phyloP scores from a whole-genome alignment of 1,139 yeast genomes.

The Nakaseomyces glabratus region DNA sequence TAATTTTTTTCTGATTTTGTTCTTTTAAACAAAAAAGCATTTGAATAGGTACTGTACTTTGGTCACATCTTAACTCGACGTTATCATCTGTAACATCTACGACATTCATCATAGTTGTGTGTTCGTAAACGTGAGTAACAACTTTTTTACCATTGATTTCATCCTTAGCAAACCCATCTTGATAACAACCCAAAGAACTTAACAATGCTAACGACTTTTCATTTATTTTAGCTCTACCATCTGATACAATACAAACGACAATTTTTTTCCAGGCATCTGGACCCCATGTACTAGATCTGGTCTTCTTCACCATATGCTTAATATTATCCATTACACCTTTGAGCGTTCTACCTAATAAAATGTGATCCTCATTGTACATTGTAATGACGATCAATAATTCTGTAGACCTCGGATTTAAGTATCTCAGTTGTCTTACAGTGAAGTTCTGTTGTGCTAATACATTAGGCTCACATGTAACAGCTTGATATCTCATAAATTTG shows the following conservation, averaged over 20 bases:
- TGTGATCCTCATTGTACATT: constrained; percentile 89
- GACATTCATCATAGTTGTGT: constrained; percentile 56
- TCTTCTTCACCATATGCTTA: constrained; percentile 67
- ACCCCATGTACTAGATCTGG: constrained; percentile 66
- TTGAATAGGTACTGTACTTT: constrained; percentile 77
- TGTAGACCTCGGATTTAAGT: constrained; percentile 64
- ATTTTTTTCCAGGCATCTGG: constrained; percentile 90
- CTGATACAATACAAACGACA: constrained; percentile 82
- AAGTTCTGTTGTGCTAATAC: constrained; percentile 68
- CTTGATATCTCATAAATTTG: constrained; percentile 73
- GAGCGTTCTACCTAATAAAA: constrained; percentile 78
- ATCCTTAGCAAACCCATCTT: constrained; percentile 88
- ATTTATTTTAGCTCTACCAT: constrained; percentile 87
- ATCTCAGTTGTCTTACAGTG: constrained; percentile 62
- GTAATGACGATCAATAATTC: constrained; percentile 85
- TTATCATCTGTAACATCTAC: constrained; percentile 62
- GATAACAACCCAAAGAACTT: constrained; percentile 90
- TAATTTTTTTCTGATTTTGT: constrained; percentile 80
- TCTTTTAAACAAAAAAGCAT: constrained; percentile 82
- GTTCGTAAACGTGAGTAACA: constrained; percentile 85
- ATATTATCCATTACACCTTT: constrained; percentile 91
- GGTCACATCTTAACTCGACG: constrained; percentile 40
- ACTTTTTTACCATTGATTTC: constrained; percentile 82
- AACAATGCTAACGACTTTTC: constrained; percentile 75
- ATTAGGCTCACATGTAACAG: constrained; percentile 78